Evolutionary conservation across 2,329 filamentous ascomycete genomes (phyloP).

Genomic region (Sarocladiaceae sp.): DNA sequence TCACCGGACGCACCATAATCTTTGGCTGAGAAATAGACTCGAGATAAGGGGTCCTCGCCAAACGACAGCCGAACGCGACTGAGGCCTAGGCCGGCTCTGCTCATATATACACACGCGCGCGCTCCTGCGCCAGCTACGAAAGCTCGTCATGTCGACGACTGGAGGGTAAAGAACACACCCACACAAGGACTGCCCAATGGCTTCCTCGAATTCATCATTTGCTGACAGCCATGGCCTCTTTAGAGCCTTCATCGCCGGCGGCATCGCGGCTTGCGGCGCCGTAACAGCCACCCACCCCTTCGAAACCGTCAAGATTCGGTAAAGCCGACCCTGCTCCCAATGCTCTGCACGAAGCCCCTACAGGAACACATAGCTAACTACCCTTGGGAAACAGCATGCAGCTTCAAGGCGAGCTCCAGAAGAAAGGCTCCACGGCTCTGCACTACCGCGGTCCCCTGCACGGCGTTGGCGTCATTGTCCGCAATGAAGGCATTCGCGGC

Average conservation of each 20-base stretch:
- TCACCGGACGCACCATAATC: too few relatives aligned
- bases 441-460: slow-evolving; percentile 90
- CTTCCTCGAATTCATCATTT: background rate
- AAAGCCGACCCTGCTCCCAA: too few relatives aligned
- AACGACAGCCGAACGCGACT: too few relatives aligned
- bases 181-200: background rate
- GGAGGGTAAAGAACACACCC: slow-evolving; percentile 20
- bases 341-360: background rate
- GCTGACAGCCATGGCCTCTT: slow-evolving; percentile 13
- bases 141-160: slow-evolving; percentile 42
- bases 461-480: slow-evolving; percentile 80
- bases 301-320: slow-evolving; percentile 98
- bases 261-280: slow-evolving; percentile 92
- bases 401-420: slow-evolving; percentile 89
- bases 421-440: slow-evolving; percentile 75
- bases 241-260: slow-evolving; percentile 89
- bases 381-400: slow-evolving; percentile 60
- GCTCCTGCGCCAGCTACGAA: background rate
- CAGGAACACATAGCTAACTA: background rate
- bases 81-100: background rate
- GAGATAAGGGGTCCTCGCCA: too few relatives aligned
- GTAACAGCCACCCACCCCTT: slow-evolving; percentile 97
- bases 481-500: slow-evolving; percentile 80
- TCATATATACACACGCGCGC: background rate
- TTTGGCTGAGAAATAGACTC: too few relatives aligned